phyloP scores from a whole-genome alignment of 345 rosid genomes.

The Ceriops decandra region DNA sequence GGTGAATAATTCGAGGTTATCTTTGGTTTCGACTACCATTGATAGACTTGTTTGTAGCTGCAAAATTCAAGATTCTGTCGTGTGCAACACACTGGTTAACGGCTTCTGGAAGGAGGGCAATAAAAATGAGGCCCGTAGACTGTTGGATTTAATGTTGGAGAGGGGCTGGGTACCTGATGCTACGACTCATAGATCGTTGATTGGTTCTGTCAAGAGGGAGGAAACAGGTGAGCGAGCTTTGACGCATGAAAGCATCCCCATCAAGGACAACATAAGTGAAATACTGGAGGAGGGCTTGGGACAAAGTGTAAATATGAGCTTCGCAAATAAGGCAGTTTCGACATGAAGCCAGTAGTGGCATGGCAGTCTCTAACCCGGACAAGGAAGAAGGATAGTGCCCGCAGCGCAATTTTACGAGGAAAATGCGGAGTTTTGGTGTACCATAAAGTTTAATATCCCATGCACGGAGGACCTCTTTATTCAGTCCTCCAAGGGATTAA shows the following conservation, averaged over 20 bases:
- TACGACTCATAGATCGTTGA: conserved; percentile 40
- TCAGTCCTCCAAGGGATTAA: too few species aligned
- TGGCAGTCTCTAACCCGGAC: too few species aligned
- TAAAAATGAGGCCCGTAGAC: conserved; percentile 25
- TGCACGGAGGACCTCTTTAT: too few species aligned
- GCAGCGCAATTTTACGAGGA: too few species aligned
- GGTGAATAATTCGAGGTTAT: conserved; percentile 21
- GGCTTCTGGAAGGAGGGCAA: conserved; percentile 49
- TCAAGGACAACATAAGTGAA: conserved; percentile 34
- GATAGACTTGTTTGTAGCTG: conserved; percentile 19
- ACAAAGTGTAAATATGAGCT: too few species aligned
- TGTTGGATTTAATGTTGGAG: conserved; percentile 50
- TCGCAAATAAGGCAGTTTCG: too few species aligned
- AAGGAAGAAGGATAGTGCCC: too few species aligned
- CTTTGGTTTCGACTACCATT: conserved; percentile 25
- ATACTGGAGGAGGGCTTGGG: conserved; percentile 44
- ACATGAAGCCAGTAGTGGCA: too few species aligned
- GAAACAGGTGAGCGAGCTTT: conserved; percentile 15
- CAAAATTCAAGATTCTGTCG: conserved; percentile 28
- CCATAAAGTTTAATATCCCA: too few species aligned
- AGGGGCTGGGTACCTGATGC: conserved; percentile 53
- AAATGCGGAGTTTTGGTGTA: too few species aligned
- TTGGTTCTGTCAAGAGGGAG: conserved; percentile 29
- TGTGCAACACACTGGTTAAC: conserved; percentile 33
- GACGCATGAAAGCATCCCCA: conserved; percentile 7